Evolutionary conservation across 345 rosid species (phyloP).

Genomic region (Eucalyptus polybractea): DNA sequence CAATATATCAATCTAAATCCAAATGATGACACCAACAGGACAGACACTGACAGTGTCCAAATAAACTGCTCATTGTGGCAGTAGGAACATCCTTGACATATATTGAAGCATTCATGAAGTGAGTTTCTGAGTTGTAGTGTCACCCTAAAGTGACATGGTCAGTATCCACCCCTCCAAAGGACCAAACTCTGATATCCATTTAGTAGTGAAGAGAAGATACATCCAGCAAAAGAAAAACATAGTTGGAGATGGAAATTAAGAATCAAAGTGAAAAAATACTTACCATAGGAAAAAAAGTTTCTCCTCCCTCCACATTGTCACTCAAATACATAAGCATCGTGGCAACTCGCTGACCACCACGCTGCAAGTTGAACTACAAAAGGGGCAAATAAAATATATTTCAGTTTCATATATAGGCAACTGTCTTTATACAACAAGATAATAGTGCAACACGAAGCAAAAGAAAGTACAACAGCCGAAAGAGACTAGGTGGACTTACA

Average conservation of each 20-base stretch:
- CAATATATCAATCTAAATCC: neutral
- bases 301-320: conserved; percentile 89
- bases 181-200: neutral
- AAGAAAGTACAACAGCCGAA: neutral
- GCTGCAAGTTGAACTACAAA: conserved; percentile 70
- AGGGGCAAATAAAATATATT: neutral
- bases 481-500: conserved; percentile 25
- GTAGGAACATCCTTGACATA: neutral
- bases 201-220: neutral
- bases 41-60: neutral
- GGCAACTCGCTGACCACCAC: conserved; percentile 90
- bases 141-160: neutral
- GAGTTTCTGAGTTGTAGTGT: neutral
- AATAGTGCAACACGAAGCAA: neutral
- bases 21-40: neutral
- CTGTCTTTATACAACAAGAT: neutral
- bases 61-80: neutral
- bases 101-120: neutral
- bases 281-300: conserved; percentile 94
- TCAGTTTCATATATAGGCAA: neutral
- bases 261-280: neutral
- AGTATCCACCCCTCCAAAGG: neutral
- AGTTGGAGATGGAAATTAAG: neutral
- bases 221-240: neutral
- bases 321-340: conserved; percentile 93